A percentile compares a stretch with the other conserved stretches of the same genome.
phyloP scores from a whole-genome alignment of 345 rosid species.

The Euphorbia pulcherrima region DNA sequence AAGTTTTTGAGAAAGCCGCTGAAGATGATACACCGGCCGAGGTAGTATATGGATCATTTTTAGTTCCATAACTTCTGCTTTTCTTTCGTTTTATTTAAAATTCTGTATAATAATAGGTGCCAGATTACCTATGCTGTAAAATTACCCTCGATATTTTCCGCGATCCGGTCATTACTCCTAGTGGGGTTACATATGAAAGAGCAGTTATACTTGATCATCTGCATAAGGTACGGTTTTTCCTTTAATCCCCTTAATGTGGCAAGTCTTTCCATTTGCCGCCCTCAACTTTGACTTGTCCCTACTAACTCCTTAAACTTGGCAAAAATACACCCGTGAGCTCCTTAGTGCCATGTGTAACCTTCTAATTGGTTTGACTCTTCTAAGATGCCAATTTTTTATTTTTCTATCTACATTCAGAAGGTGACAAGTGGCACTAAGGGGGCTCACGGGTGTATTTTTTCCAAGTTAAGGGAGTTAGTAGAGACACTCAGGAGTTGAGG shows the following conservation, averaged over 20 bases:
- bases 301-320: no score
- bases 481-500: no score
- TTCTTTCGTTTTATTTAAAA: neutral
- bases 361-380: no score
- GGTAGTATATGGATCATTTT: conserved; percentile 29
- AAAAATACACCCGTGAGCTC: no score
- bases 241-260: neutral
- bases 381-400: no score
- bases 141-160: conserved; percentile 82
- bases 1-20: conserved; percentile 60
- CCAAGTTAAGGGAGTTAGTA: no score
- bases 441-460: no score
- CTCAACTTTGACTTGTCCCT: no score
- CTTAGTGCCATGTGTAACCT: no score
- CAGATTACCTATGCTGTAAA: conserved; percentile 81
- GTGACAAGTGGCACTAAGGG: no score
- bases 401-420: no score
- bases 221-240: conserved; percentile 45
- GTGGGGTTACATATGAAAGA: conserved; percentile 87
- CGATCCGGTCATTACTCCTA: conserved; percentile 87
- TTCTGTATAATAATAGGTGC: conserved; percentile 54
- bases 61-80: neutral
- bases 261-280: no score
- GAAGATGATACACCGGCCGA: conserved; percentile 64
- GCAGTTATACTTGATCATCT: conserved; percentile 82